Conservation (phyloP, 352 stramenopile species). For the Pythium sp. region DNA sequence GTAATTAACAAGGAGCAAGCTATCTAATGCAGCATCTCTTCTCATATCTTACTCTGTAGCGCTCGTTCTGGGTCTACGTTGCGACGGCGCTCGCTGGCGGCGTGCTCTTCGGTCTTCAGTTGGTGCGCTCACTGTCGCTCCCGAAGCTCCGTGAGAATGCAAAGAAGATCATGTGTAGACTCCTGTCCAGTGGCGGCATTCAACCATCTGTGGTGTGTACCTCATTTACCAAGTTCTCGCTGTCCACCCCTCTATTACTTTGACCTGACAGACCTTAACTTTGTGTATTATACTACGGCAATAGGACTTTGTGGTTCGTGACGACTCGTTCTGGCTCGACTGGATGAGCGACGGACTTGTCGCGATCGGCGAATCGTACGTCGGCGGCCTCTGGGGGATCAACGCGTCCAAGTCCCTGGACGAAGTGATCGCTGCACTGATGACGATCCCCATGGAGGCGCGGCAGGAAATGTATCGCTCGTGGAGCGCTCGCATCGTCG, state of each 20-base stretch:
- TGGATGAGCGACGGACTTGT: slow-evolving; percentile 86
- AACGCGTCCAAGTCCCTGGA: slow-evolving; percentile 58
- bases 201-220: slow-evolving; percentile 44
- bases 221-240: not conserved
- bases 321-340: slow-evolving; percentile 82
- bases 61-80: slow-evolving; percentile 80
- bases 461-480: slow-evolving; percentile 86
- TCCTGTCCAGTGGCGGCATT: slow-evolving; percentile 63
- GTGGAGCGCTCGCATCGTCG: slow-evolving; percentile 75
- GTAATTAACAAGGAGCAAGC: not conserved
- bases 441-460: slow-evolving; percentile 80
- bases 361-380: slow-evolving; percentile 80
- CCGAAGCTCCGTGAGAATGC: slow-evolving; percentile 62
- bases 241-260: not conserved
- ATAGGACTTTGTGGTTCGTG: slow-evolving; percentile 75
- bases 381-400: slow-evolving; percentile 67
- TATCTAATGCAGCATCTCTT: slow-evolving; percentile 8
- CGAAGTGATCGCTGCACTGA: slow-evolving; percentile 65
- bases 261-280: no score
- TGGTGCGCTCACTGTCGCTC: slow-evolving; percentile 75
- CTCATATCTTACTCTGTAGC: slow-evolving; percentile 24
- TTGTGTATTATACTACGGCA: not conserved
- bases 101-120: slow-evolving; percentile 53
- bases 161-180: slow-evolving; percentile 70
- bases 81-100: slow-evolving; percentile 55